These are phyloP conservation scores for Ogataea trehaloabstinens DNA, from an alignment of 805 yeast species.

Conservation along the genomic window DNA sequence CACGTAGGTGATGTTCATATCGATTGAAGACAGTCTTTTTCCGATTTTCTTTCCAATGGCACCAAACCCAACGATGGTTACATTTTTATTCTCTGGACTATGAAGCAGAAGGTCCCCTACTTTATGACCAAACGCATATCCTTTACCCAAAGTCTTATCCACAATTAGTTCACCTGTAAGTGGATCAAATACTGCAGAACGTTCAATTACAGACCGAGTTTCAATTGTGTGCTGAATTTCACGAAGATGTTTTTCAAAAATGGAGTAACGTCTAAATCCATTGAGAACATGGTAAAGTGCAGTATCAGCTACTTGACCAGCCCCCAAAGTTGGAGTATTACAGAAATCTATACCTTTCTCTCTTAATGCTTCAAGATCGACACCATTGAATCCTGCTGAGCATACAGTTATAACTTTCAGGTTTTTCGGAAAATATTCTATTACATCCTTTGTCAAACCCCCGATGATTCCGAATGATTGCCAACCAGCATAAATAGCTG, in stretches of 20 bases:
- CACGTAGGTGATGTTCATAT: conserved; percentile 63
- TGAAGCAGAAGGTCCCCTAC: conserved; percentile 44
- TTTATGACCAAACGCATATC: conserved; percentile 39
- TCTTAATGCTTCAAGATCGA: conserved; percentile 38
- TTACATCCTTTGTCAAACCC: conserved; percentile 42
- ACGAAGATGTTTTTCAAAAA: conserved; percentile 44
- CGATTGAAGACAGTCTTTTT: conserved; percentile 50
- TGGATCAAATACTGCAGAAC: conserved; percentile 28
- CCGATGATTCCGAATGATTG: conserved; percentile 44
- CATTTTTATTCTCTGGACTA: conserved; percentile 57
- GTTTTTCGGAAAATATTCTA: conserved; percentile 39
- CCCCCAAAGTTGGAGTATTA: conserved; percentile 58
- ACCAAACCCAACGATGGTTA: conserved; percentile 72
- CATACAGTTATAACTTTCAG: conserved; percentile 50
- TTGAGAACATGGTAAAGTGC: conserved; percentile 59
- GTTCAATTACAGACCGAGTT: conserved; percentile 40
- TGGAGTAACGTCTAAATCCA: conserved; percentile 55
- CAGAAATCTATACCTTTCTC: conserved; percentile 47
- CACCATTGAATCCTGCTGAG: conserved; percentile 51
- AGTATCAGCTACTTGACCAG: conserved; percentile 71
- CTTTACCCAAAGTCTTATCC: conserved; percentile 4
- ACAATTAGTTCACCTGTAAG: conserved; percentile 29
- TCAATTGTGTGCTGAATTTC: conserved; percentile 41
- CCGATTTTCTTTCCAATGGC: conserved; percentile 69
- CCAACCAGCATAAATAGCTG: conserved; percentile 54